These are phyloP conservation scores for Penicillium psychrosexuale DNA, from an alignment of 2,329 filamentous ascomycete species.

Conservation along the genomic window DNA sequence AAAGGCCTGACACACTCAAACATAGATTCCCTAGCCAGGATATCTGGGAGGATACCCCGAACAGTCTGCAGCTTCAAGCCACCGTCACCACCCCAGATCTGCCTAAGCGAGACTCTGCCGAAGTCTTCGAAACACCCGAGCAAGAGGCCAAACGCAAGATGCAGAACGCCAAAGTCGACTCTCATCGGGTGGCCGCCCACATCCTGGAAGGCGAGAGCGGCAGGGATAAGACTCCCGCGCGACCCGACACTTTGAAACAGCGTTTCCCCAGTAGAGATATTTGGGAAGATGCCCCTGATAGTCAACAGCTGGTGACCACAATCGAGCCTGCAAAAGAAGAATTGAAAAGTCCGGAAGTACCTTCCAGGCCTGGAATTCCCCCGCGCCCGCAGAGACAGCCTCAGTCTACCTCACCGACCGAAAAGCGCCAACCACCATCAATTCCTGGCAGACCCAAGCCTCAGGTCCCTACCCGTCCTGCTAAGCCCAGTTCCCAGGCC, in stretches of 20 bases:
- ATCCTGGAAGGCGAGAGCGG: conserved; percentile 31
- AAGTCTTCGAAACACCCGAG: conserved; percentile 45
- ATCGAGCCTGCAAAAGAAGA: conserved; percentile 52
- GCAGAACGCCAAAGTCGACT: conserved; percentile 40
- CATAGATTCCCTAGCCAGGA: conserved; percentile 90
- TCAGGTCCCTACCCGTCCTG: conserved; percentile 61
- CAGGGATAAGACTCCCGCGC: conserved; percentile 26
- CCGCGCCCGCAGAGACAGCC: conserved; percentile 35
- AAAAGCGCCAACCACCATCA: conserved; percentile 50
- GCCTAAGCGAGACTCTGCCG: conserved; percentile 45
- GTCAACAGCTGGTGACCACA: conserved; percentile 73
- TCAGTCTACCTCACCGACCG: conserved; percentile 46
- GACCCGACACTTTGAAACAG: conserved; percentile 57
- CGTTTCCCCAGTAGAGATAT: conserved; percentile 90
- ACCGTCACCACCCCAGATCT: conserved; percentile 80
- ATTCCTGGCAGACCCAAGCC: conserved; percentile 63
- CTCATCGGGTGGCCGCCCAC: conserved; percentile 35
- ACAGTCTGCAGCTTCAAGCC: conserved; percentile 71
- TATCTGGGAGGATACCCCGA: conserved; percentile 94
- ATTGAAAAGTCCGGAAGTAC: conserved; percentile 39
- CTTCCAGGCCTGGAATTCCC: conserved; percentile 35
- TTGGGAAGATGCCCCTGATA: conserved; percentile 92
- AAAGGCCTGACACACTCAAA: conserved; percentile 51
- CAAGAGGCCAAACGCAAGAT: conserved; percentile 48
- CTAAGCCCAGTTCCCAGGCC: conserved; percentile 47